Evolutionary conservation across 805 yeast species (phyloP).

Genomic region (Sugiyamaella boreocaroliniensis): DNA sequence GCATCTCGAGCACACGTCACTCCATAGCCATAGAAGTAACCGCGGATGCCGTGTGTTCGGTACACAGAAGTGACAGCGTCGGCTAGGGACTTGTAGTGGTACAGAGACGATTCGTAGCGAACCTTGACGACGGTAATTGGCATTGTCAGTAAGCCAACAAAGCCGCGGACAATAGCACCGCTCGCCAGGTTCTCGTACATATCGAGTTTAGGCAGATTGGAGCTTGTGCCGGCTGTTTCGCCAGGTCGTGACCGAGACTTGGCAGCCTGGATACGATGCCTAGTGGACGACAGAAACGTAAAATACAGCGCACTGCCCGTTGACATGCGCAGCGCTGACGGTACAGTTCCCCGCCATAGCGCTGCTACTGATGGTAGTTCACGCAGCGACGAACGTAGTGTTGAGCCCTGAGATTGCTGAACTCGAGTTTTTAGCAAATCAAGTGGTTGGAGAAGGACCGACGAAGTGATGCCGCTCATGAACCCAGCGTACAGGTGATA

Average conservation of each 20-base stretch:
- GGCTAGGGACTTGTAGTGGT: slow-evolving; percentile 55
- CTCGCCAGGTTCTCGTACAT: slow-evolving; percentile 62
- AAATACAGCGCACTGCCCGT: slow-evolving; percentile 85
- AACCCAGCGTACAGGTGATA: slow-evolving; percentile 73
- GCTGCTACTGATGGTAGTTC: slow-evolving; percentile 30
- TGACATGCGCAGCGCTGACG: slow-evolving; percentile 84
- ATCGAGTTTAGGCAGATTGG: slow-evolving; percentile 59
- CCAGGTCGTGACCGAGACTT: background rate
- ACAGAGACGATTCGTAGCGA: slow-evolving; percentile 76
- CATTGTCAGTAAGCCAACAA: slow-evolving; percentile 86
- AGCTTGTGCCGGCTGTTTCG: slow-evolving; percentile 1
- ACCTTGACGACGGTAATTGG: slow-evolving; percentile 90
- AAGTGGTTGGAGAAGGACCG: slow-evolving; percentile 77
- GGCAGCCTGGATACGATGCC: slow-evolving; percentile 43
- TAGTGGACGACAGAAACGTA: slow-evolving; percentile 56
- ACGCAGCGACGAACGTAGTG: slow-evolving; percentile 21
- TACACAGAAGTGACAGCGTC: slow-evolving; percentile 58
- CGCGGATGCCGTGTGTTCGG: slow-evolving; percentile 45
- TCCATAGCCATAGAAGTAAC: slow-evolving; percentile 81
- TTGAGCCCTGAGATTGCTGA: slow-evolving; percentile 46
- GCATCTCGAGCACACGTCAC: slow-evolving; percentile 89
- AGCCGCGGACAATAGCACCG: slow-evolving; percentile 73
- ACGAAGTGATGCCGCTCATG: slow-evolving; percentile 74
- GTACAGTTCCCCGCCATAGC: slow-evolving; percentile 91
- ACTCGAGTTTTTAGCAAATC: slow-evolving; percentile 83